phyloP scores from a whole-genome alignment of 495 filamentous ascomycete genomes.

The Penicilliopsis zonata region DNA sequence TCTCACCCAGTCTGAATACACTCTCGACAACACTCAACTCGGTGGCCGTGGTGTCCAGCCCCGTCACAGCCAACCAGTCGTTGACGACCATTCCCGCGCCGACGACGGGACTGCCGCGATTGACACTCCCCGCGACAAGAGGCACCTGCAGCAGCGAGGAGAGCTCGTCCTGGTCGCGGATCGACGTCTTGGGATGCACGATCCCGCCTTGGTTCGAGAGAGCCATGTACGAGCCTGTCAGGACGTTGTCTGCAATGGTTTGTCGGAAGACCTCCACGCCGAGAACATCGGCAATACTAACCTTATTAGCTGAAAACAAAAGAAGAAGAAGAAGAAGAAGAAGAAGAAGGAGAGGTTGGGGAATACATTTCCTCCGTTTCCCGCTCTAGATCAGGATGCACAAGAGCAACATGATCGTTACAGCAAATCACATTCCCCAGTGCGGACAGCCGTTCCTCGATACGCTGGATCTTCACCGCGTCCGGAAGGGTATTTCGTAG shows the following conservation, averaged over 20 bases:
- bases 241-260: conserved; percentile 92
- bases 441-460: conserved; percentile 93
- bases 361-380: conserved; percentile 78
- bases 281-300: conserved; percentile 80
- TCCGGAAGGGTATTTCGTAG: conserved; percentile 90
- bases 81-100: conserved; percentile 98
- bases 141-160: conserved; percentile 89
- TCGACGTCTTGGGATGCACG: conserved; percentile 91
- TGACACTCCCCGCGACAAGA: conserved; percentile 85
- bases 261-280: conserved; percentile 98
- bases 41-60: conserved; percentile 90
- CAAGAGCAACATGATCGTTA: conserved; percentile 93
- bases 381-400: conserved; percentile 94
- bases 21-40: conserved; percentile 93
- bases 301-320: conserved; percentile 2
- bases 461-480: conserved; percentile 78
- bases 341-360: neutral
- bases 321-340: conserved; percentile 1
- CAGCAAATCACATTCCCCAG: conserved; percentile 93
- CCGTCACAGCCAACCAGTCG: conserved; percentile 97
- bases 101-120: conserved; percentile 85
- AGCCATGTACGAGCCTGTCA: conserved; percentile 91
- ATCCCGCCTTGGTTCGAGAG: conserved; percentile 93
- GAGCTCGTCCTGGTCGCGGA: conserved; percentile 97
- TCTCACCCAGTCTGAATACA: conserved; percentile 86